phyloP scores from a whole-genome alignment of 2,329 filamentous ascomycete genomes.

The Chaetomiaceae sp. region DNA sequence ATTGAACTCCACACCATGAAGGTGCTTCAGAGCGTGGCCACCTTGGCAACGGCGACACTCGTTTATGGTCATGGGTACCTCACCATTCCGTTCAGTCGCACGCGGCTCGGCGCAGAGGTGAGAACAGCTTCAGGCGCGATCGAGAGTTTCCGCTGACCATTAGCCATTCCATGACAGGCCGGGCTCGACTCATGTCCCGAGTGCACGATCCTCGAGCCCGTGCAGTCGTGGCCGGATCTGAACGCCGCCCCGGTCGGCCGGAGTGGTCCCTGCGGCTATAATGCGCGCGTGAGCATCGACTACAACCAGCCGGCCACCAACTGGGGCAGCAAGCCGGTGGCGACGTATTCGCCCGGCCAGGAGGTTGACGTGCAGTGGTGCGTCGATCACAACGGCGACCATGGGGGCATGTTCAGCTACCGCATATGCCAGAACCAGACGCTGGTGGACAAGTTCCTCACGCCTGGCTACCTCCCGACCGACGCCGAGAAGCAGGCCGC shows the following conservation, averaged over 20 bases:
- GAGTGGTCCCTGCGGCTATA: slow-evolving; percentile 48
- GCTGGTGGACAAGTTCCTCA: slow-evolving; percentile 45
- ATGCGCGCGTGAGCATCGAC: slow-evolving; percentile 46
- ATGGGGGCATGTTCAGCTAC: slow-evolving; percentile 52
- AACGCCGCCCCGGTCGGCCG: slow-evolving; percentile 39
- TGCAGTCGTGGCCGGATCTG: slow-evolving; percentile 44
- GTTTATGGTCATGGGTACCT: slow-evolving; percentile 40
- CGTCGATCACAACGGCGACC: slow-evolving; percentile 50
- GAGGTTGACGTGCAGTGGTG: slow-evolving; percentile 48
- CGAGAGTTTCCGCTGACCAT: slow-evolving; percentile 7
- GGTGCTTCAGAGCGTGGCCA: slow-evolving; percentile 5
- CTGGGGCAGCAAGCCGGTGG: slow-evolving; percentile 40
- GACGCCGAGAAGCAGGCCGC: slow-evolving; percentile 46
- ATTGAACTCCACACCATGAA: slow-evolving; percentile 14
- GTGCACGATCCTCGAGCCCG: slow-evolving; percentile 49
- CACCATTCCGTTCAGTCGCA: slow-evolving; percentile 38
- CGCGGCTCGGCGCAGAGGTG: slow-evolving; percentile 39
- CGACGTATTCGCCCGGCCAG: slow-evolving; percentile 40
- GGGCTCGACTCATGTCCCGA: slow-evolving; percentile 47
- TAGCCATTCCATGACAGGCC: slow-evolving; percentile 28
- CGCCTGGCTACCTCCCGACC: slow-evolving; percentile 42
- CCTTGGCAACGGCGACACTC: slow-evolving; percentile 12
- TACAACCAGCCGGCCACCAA: slow-evolving; percentile 41
- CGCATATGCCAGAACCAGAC: slow-evolving; percentile 47
- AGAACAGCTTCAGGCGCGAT: not conserved